phyloP scores from a whole-genome alignment of 352 stramenopile genomes.

The Halophytophthora batemanensis region DNA sequence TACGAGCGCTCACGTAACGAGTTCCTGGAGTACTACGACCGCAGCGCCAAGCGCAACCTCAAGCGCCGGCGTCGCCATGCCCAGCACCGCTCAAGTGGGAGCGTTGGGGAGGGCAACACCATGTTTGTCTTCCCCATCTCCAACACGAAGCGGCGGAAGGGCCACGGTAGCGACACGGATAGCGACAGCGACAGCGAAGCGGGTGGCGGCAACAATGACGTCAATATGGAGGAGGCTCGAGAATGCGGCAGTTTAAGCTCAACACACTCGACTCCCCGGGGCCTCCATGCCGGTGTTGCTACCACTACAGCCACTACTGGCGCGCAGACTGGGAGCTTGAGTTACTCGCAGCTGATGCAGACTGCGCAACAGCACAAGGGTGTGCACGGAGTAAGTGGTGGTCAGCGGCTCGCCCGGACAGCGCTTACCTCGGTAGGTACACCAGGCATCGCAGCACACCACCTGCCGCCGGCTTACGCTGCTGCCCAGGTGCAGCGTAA shows the following conservation, averaged over 20 bases:
- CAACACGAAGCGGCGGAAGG: conserved; percentile 43
- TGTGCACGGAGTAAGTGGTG: conserved; percentile 10
- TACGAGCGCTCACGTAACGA: conserved; percentile 82
- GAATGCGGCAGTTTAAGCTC: background rate
- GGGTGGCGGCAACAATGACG: conserved; percentile 28
- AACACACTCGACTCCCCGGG: conserved; percentile 5
- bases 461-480: conserved; percentile 26
- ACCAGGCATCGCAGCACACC: conserved; percentile 19
- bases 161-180: conserved; percentile 31
- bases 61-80: conserved; percentile 45
- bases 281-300: background rate
- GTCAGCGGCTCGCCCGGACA: conserved; percentile 7
- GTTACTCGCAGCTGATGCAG: conserved; percentile 34
- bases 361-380: conserved; percentile 19
- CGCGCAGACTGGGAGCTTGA: conserved; percentile 9
- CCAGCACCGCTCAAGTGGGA: conserved; percentile 22
- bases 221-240: conserved; percentile 17
- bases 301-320: conserved; percentile 8
- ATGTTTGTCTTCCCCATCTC: conserved; percentile 84
- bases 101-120: conserved; percentile 44
- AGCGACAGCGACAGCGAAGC: conserved; percentile 36
- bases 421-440: conserved; percentile 8
- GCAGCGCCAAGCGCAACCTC: conserved; percentile 61
- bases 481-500: conserved; percentile 20
- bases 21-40: conserved; percentile 86